These are phyloP conservation scores for Dipteronia dyeriana DNA, from an alignment of 345 rosid genomes.

Conservation along the genomic window DNA sequence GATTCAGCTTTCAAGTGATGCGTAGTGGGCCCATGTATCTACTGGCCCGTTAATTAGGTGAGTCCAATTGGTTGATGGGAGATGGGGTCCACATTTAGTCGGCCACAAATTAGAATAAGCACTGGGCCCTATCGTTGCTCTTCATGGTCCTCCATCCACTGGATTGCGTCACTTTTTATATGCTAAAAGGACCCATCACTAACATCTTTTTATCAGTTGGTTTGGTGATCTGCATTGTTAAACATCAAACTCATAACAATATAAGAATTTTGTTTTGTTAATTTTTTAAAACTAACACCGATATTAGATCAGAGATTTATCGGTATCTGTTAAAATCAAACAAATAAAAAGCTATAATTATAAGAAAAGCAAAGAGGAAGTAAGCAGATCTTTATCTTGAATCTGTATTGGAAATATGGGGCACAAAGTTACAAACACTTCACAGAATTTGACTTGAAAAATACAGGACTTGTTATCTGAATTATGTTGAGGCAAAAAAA, in stretches of 20 bases:
- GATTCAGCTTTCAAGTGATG: not conserved
- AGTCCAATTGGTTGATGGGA: not conserved
- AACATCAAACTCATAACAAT: not conserved
- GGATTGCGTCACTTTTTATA: not conserved
- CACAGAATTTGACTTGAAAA: not conserved
- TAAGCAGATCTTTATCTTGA: not conserved
- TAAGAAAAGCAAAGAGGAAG: not conserved
- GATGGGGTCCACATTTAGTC: slow-evolving; percentile 7
- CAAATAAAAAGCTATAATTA: no score
- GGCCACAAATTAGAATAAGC: not conserved
- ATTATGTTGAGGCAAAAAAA: not conserved
- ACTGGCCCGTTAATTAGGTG: not conserved
- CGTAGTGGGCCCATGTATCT: not conserved
- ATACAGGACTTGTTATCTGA: not conserved
- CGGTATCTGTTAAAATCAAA: no score
- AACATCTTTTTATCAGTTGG: not conserved
- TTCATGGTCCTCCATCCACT: not conserved
- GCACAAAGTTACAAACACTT: not conserved
- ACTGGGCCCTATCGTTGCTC: not conserved
- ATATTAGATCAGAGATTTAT: no score
- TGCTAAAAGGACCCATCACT: not conserved
- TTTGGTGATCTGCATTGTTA: no score
- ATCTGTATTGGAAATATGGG: not conserved
- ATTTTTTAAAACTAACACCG: no score
- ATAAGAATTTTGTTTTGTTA: no score